Conservation (phyloP, 2,329 filamentous ascomycete species). For the Aaosphaeria pasadenensis region DNA sequence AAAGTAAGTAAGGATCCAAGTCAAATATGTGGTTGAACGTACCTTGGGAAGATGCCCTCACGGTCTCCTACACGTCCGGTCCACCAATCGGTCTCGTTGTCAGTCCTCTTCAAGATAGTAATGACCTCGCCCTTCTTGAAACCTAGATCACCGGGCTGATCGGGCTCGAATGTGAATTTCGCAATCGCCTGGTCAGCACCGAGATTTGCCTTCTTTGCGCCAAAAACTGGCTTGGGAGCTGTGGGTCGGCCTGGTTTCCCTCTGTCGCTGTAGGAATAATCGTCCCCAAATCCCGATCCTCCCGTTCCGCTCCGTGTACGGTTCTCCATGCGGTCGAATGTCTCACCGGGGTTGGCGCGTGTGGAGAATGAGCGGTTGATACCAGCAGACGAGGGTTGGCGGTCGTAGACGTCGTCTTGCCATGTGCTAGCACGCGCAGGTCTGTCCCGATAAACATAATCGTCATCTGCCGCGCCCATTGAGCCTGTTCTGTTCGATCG, state of each 20-base stretch:
- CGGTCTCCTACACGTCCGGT: constrained; percentile 82
- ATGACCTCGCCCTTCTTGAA: constrained; percentile 99
- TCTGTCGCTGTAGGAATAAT: constrained; percentile 56
- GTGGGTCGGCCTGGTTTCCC: constrained; percentile 72
- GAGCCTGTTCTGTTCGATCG: constrained; percentile 49
- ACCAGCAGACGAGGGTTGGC: constrained; percentile 37
- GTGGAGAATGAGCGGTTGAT: constrained; percentile 51
- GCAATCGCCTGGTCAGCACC: constrained; percentile 79
- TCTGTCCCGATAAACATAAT: constrained; percentile 53
- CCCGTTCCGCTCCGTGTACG: constrained; percentile 20
- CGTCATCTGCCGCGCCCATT: constrained; percentile 32
- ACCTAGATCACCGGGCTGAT: constrained; percentile 85
- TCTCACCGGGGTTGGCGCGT: constrained; percentile 48
- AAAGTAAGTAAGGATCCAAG: not conserved
- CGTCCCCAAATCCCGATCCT: constrained; percentile 43
- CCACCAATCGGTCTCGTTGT: constrained; percentile 97
- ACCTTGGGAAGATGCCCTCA: constrained; percentile 91
- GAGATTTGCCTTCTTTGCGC: constrained; percentile 44
- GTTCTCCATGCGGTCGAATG: constrained; percentile 46
- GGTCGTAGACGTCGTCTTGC: constrained; percentile 73
- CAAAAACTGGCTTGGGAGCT: constrained; percentile 86
- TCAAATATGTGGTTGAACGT: constrained; percentile 17
- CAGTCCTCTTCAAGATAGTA: constrained; percentile 89
- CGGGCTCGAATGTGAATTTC: constrained; percentile 89
- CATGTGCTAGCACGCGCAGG: constrained; percentile 67